Evolutionary conservation across 352 stramenopile species (phyloP).

Genomic region (Globisporangium camurandrum): DNA sequence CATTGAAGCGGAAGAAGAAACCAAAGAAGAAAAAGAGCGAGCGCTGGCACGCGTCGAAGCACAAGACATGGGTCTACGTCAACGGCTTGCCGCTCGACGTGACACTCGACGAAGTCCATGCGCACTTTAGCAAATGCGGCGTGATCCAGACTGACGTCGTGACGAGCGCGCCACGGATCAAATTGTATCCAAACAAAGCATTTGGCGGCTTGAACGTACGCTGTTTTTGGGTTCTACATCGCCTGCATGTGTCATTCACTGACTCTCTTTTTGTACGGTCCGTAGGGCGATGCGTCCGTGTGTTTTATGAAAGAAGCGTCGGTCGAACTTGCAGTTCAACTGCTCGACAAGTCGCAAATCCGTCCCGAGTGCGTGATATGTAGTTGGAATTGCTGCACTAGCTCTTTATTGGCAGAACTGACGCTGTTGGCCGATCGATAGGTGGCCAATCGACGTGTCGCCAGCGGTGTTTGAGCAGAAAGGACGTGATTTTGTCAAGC

Average conservation of each 20-base stretch:
- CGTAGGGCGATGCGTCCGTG: constrained; percentile 89
- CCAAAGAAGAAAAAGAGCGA: constrained; percentile 80
- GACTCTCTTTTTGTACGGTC: no score
- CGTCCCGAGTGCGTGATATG: constrained; percentile 59
- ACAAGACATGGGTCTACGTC: constrained; percentile 94
- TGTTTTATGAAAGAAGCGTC: constrained; percentile 95
- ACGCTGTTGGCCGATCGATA: constrained; percentile 7
- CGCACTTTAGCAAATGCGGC: constrained; percentile 92
- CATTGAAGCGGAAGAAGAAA: constrained; percentile 68
- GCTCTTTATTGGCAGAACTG: no score
- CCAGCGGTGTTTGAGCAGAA: constrained; percentile 89
- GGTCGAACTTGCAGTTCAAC: constrained; percentile 91
- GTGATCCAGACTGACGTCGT: constrained; percentile 93
- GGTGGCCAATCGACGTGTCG: constrained; percentile 67
- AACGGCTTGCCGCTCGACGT: constrained; percentile 91
- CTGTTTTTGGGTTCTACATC: neutral
- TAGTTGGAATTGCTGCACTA: no score
- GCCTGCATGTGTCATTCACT: neutral
- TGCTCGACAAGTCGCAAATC: constrained; percentile 89
- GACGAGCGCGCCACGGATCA: constrained; percentile 91
- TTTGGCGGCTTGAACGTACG: constrained; percentile 84
- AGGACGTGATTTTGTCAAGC: constrained; percentile 64
- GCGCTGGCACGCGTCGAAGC: constrained; percentile 79
- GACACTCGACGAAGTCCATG: constrained; percentile 87
- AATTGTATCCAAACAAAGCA: constrained; percentile 91